These are phyloP conservation scores for Adansonia grandidieri DNA, from an alignment of 441 rosid genomes.

Conservation along the genomic window DNA sequence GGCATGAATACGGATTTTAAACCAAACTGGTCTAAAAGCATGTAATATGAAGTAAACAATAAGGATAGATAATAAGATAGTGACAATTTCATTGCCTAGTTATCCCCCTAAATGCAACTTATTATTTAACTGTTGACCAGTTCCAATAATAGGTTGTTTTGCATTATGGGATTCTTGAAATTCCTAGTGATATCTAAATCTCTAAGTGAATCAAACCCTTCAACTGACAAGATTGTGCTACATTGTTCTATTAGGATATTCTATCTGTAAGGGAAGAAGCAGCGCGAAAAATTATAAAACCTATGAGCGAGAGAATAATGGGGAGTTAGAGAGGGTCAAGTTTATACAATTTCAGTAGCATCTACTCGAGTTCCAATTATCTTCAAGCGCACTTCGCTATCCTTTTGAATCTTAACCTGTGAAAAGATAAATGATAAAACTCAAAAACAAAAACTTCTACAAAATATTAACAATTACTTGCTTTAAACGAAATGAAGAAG, in stretches of 20 bases:
- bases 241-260: neutral
- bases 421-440: constrained; percentile 21
- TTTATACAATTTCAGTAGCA: constrained; percentile 84
- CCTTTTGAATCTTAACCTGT: constrained; percentile 93
- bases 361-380: constrained; percentile 93
- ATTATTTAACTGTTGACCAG: neutral
- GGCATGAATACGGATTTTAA: too few relatives aligned
- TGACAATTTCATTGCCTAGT: too few relatives aligned
- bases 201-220: too few relatives aligned
- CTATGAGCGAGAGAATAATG: neutral
- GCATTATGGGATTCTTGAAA: too few relatives aligned
- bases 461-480: constrained; percentile 4
- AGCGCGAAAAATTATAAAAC: neutral
- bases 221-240: neutral
- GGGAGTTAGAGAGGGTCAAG: constrained; percentile 1
- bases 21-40: neutral
- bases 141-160: too few relatives aligned
- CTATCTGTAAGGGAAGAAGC: neutral
- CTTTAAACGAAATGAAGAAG: constrained; percentile 26
- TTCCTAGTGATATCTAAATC: too few relatives aligned
- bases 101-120: neutral
- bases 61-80: too few relatives aligned
- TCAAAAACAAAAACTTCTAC: neutral
- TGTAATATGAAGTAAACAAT: too few relatives aligned
- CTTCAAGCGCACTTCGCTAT: constrained; percentile 90